phyloP scores from a whole-genome alignment of 495 filamentous ascomycete species.

The Saxophila tyrrhenica region DNA sequence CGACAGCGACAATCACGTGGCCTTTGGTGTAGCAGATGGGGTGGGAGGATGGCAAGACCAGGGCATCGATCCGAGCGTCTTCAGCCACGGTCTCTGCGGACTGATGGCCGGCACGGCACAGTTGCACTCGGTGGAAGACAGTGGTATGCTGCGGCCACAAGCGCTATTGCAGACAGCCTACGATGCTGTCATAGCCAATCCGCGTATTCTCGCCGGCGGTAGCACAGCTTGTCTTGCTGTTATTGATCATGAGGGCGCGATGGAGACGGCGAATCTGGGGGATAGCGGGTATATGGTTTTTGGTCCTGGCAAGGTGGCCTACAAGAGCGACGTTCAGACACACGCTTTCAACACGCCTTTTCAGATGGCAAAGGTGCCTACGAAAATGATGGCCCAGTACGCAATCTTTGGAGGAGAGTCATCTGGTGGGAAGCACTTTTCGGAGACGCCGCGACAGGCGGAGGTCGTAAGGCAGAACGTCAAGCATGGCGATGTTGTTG shows the following conservation, averaged over 20 bases:
- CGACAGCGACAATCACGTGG: constrained; percentile 40
- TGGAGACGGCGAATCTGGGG: constrained; percentile 57
- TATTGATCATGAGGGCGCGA: constrained; percentile 51
- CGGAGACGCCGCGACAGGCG: constrained; percentile 78
- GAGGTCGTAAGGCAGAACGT: constrained; percentile 60
- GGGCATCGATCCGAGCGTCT: constrained; percentile 85
- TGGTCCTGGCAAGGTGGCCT: constrained; percentile 68
- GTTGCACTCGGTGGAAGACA: constrained; percentile 13
- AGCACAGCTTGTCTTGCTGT: constrained; percentile 82
- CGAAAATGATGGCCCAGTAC: constrained; percentile 61
- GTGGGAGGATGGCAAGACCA: constrained; percentile 91
- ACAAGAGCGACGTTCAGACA: constrained; percentile 74
- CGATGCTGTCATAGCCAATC: constrained; percentile 62
- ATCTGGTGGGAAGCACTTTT: constrained; percentile 53
- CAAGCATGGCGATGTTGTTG: constrained; percentile 78
- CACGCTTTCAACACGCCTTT: constrained; percentile 97
- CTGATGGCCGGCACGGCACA: constrained; percentile 69
- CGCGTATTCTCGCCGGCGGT: constrained; percentile 64
- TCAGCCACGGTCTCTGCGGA: constrained; percentile 87
- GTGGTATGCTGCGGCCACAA: constrained; percentile 45
- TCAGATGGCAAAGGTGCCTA: constrained; percentile 81
- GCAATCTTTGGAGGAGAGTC: constrained; percentile 51
- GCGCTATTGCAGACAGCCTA: constrained; percentile 75
- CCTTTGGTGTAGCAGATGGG: constrained; percentile 81
- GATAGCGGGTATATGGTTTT: constrained; percentile 92